A percentile compares a stretch with the other conserved stretches of the same genome.
Conservation (phyloP, 768 basidiomycete species). For the Leccinum boreale region DNA sequence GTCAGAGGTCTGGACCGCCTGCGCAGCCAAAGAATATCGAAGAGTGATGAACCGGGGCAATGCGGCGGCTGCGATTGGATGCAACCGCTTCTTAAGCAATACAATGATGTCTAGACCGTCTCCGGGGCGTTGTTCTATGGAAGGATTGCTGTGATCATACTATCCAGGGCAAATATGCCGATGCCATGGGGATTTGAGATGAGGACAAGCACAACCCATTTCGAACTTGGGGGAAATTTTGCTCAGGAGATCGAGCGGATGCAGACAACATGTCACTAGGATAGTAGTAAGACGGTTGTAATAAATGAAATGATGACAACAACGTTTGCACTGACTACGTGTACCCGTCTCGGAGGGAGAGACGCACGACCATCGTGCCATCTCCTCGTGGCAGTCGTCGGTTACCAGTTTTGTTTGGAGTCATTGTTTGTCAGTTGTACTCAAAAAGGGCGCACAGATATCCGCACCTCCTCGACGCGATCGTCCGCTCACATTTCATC, state of each 20-base stretch:
- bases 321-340: too few relatives aligned
- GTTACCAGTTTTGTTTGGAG: conserved; percentile 6
- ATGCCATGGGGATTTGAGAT: background rate
- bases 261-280: too few relatives aligned
- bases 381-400: too few relatives aligned
- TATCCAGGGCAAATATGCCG: background rate
- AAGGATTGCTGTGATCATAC: background rate
- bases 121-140: background rate
- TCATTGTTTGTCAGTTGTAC: conserved; percentile 10
- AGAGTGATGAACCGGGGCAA: too few relatives aligned
- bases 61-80: background rate
- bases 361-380: too few relatives aligned
- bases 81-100: background rate
- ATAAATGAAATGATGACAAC: too few relatives aligned
- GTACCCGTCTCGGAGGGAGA: too few relatives aligned
- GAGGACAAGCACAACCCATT: too few relatives aligned
- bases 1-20: conserved; percentile 10
- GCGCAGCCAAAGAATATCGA: background rate
- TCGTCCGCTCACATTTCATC: background rate
- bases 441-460: background rate
- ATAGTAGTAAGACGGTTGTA: too few relatives aligned
- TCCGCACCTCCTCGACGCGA: background rate
- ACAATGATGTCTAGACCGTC: background rate
- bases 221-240: too few relatives aligned
- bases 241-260: too few relatives aligned